Base-by-base conservation (phyloP, 2,329 filamentous ascomycete species). In the Aspergillus floridensis region DNA sequence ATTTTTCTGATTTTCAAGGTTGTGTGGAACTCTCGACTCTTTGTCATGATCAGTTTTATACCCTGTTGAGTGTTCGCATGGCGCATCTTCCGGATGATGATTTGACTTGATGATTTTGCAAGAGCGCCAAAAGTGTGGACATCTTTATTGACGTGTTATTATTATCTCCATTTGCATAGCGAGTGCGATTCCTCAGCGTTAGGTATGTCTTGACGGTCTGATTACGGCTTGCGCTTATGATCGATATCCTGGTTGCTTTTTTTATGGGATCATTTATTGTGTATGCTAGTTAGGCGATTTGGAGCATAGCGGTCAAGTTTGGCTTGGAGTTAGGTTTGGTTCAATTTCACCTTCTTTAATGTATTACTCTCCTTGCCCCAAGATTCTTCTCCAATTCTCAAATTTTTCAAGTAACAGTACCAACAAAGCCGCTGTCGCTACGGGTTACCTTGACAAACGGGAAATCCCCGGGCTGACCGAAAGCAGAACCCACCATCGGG, bases 101-200 rank as follows among this genome's bases (percentile, higher is more conserved):
- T 48, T 54, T 48, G 22, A n/a, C 29, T 49, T 26, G 16, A 44
- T 26, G 50, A 51, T 46, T 48, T 31, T 48, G 53, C 53, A 48
- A 47, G 41, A 44, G 41, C 53, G 53, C 32, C 53, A 55, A 55
- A 55, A 55, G 53, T 55, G 53, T 55, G 53, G 53, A 48, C 53
- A 55, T 31, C 24, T 29, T 55, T 49, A 53, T 22, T 59, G 32
- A 35, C 60, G 52, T 8, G 6, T 59, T 53, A 60, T 61, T 58
- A 21, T 59, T 22, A 53, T 53, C 35, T 59, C 59, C 52, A 53
- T 59, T 59, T 66, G 64, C 64, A 66, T 66, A 66, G 64, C 64
- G 60, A 50, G 60, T 63, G 58, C 60, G 61, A 59, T 54, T 48
- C 56, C 63, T 53, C 59, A 63, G 60, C 56, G 57, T 56, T 59